Evolutionary conservation across 176 grass and related monocot genomes (phyloP), one percentile per base, ranked within the genome.

Genomic region (Ananas comosus): DNA sequence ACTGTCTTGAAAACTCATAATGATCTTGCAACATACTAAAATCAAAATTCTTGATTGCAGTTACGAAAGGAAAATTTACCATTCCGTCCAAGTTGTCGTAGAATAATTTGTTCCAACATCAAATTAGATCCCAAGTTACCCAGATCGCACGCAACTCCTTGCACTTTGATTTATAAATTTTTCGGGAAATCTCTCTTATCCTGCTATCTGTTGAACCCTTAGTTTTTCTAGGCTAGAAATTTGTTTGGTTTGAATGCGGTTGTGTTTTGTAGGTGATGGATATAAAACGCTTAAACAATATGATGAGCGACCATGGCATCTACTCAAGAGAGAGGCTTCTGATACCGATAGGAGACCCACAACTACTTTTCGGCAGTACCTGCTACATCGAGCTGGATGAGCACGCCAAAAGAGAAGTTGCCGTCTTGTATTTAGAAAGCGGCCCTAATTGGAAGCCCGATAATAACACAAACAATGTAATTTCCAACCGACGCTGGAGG

Each of bases 241-340:
- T 8, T 42, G 4, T 42, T 42, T 42, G 33, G 33, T 42, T 42
- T 7, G 33, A 7, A 42, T 42, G 4, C 6, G 33, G 33, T 42
- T 42, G 33, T 42, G 7, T 42, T 50, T 53, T 67, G 48, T 81
- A 92, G 93, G 84, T 97, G 22, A 85, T 88, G 0, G 89, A 89
- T 65, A 81, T 97, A 75, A 97, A 87, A 67, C 72, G 89, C 18
- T 87, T 97, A 74, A 92, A 97, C 67, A 92, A 97, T 57, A 92
- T 97, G 93, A 97, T 97, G 84, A 97, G 93, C 16, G 93, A 97
- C 53, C 93, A 97, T 59, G 93, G 93, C 28, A 92, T 97, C 70
- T 88, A 97, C 82, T 90, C 89, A 0, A 91, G 89, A 51, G 84
- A 97, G 71, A 91, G 89, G 51, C 89, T 97, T 78, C 68, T 97